Conservation (phyloP, 371 early-diverging fungal species). For the Chytridium lagenaria region DNA sequence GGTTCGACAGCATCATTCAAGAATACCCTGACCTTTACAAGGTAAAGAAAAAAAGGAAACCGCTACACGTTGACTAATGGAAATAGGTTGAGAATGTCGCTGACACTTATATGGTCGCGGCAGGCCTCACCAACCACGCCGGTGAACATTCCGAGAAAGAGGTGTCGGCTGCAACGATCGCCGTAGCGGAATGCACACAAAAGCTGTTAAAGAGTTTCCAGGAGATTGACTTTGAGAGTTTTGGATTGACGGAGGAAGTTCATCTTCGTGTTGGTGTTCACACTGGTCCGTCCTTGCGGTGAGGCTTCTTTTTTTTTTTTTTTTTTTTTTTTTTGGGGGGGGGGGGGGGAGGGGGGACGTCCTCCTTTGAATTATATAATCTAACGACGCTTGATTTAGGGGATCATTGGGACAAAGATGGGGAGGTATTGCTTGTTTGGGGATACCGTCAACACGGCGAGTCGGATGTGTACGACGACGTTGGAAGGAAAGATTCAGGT, state of each 20-base stretch:
- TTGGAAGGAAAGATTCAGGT: slow-evolving; percentile 20
- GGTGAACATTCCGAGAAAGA: slow-evolving; percentile 24
- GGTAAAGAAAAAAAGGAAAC: too few relatives aligned
- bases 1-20: slow-evolving; percentile 41
- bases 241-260: slow-evolving; percentile 22
- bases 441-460: slow-evolving; percentile 56
- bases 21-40: slow-evolving; percentile 37
- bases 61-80: too few relatives aligned
- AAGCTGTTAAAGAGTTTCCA: slow-evolving; percentile 17
- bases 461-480: slow-evolving; percentile 45
- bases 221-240: slow-evolving; percentile 26
- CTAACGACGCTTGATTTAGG: too few relatives aligned
- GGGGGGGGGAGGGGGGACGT: too few relatives aligned
- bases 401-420: slow-evolving; percentile 57
- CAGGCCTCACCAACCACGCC: slow-evolving; percentile 24
- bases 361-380: too few relatives aligned
- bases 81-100: slow-evolving; percentile 49
- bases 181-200: slow-evolving; percentile 27
- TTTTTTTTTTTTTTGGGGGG: too few relatives aligned
- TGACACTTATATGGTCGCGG: slow-evolving; percentile 46
- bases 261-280: slow-evolving; percentile 38
- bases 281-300: slow-evolving; percentile 38
- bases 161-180: not conserved
- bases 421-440: slow-evolving; percentile 57
- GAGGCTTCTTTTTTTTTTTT: not conserved